phyloP scores from a whole-genome alignment of 495 filamentous ascomycete species.

The Darksidea phi region DNA sequence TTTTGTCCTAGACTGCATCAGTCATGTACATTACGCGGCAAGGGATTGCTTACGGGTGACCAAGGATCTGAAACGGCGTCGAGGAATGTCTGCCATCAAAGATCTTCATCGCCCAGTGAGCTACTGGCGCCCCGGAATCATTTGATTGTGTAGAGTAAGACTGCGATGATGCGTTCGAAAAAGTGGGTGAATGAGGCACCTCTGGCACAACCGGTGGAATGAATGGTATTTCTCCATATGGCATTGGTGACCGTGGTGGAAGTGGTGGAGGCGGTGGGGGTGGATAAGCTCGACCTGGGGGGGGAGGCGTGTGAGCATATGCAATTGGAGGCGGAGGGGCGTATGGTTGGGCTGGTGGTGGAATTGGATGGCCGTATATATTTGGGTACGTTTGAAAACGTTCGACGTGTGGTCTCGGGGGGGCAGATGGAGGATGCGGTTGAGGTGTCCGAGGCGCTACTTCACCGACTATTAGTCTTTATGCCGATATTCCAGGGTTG shows the following conservation, averaged over 20 bases:
- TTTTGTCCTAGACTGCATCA: slow-evolving; percentile 44
- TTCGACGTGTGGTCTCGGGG: slow-evolving; percentile 15
- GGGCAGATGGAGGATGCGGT: slow-evolving; percentile 2
- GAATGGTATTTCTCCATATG: slow-evolving; percentile 31
- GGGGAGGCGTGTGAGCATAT: no score
- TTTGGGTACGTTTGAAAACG: slow-evolving; percentile 17
- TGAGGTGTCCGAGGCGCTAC: slow-evolving; percentile 14
- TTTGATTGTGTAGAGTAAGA: slow-evolving; percentile 31
- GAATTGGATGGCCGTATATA: neutral
- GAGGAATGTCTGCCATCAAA: slow-evolving; percentile 46
- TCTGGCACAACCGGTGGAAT: slow-evolving; percentile 38
- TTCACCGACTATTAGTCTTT: no score
- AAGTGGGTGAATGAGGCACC: slow-evolving; percentile 39
- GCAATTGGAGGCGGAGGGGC: no score
- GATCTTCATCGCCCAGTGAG: slow-evolving; percentile 55
- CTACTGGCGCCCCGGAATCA: slow-evolving; percentile 28
- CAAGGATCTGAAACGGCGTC: slow-evolving; percentile 45
- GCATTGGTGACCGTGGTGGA: slow-evolving; percentile 15
- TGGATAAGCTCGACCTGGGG: no score
- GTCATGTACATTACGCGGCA: neutral
- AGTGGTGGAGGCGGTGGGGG: slow-evolving; percentile 3
- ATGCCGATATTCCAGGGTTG: no score
- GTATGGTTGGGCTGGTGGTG: slow-evolving; percentile 2
- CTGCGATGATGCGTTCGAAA: slow-evolving; percentile 34
- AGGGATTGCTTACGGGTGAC: slow-evolving; percentile 46